Evolutionary conservation across 352 stramenopile species (phyloP).

Genomic region (Thalassiosira ordinaria): DNA sequence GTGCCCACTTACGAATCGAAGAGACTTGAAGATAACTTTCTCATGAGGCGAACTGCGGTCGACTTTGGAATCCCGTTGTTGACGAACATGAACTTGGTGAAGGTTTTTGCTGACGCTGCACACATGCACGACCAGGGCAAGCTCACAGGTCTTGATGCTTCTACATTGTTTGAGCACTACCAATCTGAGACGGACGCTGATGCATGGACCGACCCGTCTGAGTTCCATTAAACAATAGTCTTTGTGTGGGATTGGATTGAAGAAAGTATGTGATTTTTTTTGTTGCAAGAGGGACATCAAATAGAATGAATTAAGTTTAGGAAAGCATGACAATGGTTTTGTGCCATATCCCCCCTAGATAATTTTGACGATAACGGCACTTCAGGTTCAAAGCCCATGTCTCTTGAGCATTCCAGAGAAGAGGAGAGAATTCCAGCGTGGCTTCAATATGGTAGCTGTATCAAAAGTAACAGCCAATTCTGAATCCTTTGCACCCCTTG

Average conservation of each 20-base stretch:
- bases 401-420: conserved; percentile 37
- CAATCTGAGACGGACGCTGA: conserved; percentile 90
- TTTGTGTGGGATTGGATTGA: not conserved
- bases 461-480: conserved; percentile 67
- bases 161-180: conserved; percentile 98
- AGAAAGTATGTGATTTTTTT: not conserved
- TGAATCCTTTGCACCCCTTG: conserved; percentile 59
- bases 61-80: conserved; percentile 98
- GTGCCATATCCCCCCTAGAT: too few relatives aligned
- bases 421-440: conserved; percentile 56
- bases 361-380: too few relatives aligned
- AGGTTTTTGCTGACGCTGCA: conserved; percentile 91
- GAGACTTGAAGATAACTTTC: conserved; percentile 90
- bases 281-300: not conserved
- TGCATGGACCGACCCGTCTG: conserved; percentile 92
- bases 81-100: conserved; percentile 99
- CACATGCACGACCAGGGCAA: conserved; percentile 92
- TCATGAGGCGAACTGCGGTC: conserved; percentile 94
- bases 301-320: too few relatives aligned
- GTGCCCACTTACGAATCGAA: conserved; percentile 89
- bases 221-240: conserved; percentile 92
- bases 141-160: conserved; percentile 91
- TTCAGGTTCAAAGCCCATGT: too few relatives aligned
- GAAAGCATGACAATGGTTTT: too few relatives aligned
- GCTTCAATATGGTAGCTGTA: conserved; percentile 70